Conservation (phyloP, 1,284 basidiomycete genomes). For the Tranzscheliella williamsii region DNA sequence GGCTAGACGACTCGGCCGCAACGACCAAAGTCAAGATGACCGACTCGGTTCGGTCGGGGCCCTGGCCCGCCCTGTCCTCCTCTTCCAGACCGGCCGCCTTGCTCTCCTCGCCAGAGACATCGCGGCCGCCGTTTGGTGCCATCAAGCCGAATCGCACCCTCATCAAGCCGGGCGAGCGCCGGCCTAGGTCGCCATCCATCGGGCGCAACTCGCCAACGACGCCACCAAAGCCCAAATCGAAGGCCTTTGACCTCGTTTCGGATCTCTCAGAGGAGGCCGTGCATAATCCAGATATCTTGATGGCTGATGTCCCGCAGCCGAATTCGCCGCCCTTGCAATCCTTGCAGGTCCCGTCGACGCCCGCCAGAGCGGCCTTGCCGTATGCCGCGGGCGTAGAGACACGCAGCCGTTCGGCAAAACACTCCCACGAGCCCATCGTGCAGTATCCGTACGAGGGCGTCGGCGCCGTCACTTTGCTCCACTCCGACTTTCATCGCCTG, state of each 20-base stretch:
- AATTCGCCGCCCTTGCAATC: background rate
- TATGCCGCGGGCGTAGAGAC: too few species aligned
- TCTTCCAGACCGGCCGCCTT: too few species aligned
- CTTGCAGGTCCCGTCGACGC: too few species aligned
- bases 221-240: background rate
- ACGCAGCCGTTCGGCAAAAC: background rate
- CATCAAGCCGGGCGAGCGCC: background rate
- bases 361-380: too few species aligned
- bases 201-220: background rate
- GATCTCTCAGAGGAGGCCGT: background rate
- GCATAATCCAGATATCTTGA: too few species aligned
- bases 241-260: background rate
- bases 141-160: background rate
- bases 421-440: slow-evolving; percentile 16
- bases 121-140: background rate
- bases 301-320: background rate
- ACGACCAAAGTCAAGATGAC: background rate
- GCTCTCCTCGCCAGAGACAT: background rate
- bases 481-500: slow-evolving; percentile 41
- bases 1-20: background rate
- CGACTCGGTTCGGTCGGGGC: background rate
- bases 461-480: slow-evolving; percentile 40
- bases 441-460: slow-evolving; percentile 43
- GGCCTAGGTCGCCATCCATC: background rate
- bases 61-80: too few species aligned